A percentile compares a stretch with the other conserved stretches of the same genome.
phyloP scores from a whole-genome alignment of 768 basidiomycete species.

The Boletellus sp. region DNA sequence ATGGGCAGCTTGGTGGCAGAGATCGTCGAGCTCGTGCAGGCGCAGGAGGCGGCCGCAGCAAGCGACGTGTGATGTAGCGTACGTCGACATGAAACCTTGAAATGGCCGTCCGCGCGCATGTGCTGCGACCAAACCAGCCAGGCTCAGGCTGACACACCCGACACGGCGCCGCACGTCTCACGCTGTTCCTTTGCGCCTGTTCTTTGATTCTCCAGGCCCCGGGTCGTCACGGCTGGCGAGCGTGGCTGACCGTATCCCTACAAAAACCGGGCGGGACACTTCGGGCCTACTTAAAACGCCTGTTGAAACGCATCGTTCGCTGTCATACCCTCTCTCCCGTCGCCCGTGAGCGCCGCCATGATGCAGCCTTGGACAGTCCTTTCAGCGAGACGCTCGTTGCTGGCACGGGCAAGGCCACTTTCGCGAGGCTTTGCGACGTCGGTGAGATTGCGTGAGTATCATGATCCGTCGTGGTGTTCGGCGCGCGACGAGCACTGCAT shows the following conservation, averaged over 20 bases:
- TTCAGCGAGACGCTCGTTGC: constrained; percentile 23
- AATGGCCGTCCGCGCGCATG: too few species aligned
- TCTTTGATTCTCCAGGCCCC: constrained; percentile 6
- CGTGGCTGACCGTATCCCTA: constrained; percentile 11
- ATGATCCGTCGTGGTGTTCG: background rate
- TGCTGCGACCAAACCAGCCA: too few species aligned
- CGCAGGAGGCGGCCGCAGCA: constrained; percentile 7
- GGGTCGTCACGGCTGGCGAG: constrained; percentile 22
- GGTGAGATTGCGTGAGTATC: constrained; percentile 27
- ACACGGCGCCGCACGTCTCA: constrained; percentile 8
- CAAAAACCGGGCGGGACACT: constrained; percentile 13
- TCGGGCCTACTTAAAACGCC: background rate
- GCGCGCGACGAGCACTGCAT: too few species aligned
- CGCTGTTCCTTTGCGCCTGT: constrained; percentile 18
- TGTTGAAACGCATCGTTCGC: constrained; percentile 3
- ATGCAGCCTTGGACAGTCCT: constrained; percentile 24
- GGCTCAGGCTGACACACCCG: background rate
- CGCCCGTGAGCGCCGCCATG: constrained; percentile 5
- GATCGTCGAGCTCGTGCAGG: constrained; percentile 47
- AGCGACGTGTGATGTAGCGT: too few species aligned
- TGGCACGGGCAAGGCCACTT: constrained; percentile 19
- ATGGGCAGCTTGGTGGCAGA: constrained; percentile 68
- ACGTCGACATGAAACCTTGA: too few species aligned
- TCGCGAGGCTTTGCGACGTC: constrained; percentile 30
- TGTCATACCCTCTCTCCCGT: constrained; percentile 13